Base-by-base conservation (phyloP, 2,329 filamentous ascomycete genomes). In the Ambrosiella beaveri region DNA sequence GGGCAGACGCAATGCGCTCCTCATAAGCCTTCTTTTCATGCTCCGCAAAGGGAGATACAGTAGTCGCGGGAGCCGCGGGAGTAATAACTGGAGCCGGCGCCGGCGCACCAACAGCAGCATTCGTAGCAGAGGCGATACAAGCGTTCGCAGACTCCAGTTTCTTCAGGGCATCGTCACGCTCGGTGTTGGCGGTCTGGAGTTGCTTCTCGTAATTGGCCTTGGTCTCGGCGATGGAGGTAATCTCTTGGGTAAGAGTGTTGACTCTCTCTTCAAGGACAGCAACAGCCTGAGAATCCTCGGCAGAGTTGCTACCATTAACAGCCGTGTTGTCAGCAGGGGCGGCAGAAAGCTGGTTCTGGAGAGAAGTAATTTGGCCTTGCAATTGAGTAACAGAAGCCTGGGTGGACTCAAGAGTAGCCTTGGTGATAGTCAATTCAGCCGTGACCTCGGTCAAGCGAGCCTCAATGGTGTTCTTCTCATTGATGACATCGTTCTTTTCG, bases 141-240 rank as follows among this genome's bases (percentile, higher is more conserved):
- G 76, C 72, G 58, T 81, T 77, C 0, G 77, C 78, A 8, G 73
- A 71, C 56, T 82, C 75, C 11, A 95, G 72, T 61, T 85, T 81
- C 59, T 79, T 72, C 62, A 88, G 80, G n/a, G 87, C 74, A 1
- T 74, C 74, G 15, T 81, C 75, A 68, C 87, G 89, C 66, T 93
- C 82, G 8, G 80, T 73, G 6, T 73, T 82, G 57, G 84, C 76
- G 1, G 74, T 74, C 49, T 83, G 81, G 8, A 93, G 76, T 63
- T 90, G 80, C 63, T 81, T 78, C 19, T 71, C 75, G 39, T n/a
- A 60, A 27, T n/a, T 60, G 58, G 15, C 35, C 19, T 38, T 60
- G 55, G 12, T 36, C 13, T 41, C 51, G 39, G 58, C 54, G 12
- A 74, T 67, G 47, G 72, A 67, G 1, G 67, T 63, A 7, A 82